Conservation (phyloP, 768 basidiomycete genomes). For the Astraeus odoratus region DNA sequence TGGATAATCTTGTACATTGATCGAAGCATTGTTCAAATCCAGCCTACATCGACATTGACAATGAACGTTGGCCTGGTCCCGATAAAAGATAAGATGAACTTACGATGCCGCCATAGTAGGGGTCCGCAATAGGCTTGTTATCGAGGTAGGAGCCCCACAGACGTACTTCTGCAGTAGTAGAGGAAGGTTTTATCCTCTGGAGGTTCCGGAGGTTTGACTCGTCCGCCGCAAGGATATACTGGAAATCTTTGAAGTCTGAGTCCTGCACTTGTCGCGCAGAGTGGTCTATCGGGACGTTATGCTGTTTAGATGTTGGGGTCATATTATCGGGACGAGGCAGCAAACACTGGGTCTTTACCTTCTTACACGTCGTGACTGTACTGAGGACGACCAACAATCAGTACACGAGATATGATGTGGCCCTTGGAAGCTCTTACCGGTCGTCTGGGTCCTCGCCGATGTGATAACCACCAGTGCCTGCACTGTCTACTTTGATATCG, state of each 20-base stretch:
- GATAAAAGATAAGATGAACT: conserved; percentile 16
- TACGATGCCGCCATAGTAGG: conserved; percentile 73
- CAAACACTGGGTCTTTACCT: conserved; percentile 48
- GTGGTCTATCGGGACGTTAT: conserved; percentile 64
- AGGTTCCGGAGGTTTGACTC: conserved; percentile 64
- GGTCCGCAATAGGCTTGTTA: conserved; percentile 68
- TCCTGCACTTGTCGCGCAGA: conserved; percentile 53
- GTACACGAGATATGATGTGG: neutral
- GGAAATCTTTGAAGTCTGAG: conserved; percentile 70
- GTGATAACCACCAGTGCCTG: conserved; percentile 83
- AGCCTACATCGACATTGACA: conserved; percentile 29
- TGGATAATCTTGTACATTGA: conserved; percentile 66
- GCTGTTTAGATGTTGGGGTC: conserved; percentile 34
- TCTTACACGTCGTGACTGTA: conserved; percentile 62
- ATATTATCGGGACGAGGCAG: neutral
- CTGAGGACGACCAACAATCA: conserved; percentile 29
- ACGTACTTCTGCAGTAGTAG: conserved; percentile 55
- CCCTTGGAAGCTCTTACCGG: conserved; percentile 39
- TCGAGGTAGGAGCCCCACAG: conserved; percentile 82
- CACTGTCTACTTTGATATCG: conserved; percentile 70
- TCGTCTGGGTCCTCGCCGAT: conserved; percentile 78
- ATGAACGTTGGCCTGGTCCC: neutral
- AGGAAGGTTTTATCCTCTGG: conserved; percentile 41
- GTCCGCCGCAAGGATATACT: conserved; percentile 85
- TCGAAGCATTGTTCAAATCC: conserved; percentile 76